Evolutionary conservation across 371 early-diverging fungal genomes (phyloP), one percentile per base, ranked within the genome.

Genomic region (Nematocida sp.): DNA sequence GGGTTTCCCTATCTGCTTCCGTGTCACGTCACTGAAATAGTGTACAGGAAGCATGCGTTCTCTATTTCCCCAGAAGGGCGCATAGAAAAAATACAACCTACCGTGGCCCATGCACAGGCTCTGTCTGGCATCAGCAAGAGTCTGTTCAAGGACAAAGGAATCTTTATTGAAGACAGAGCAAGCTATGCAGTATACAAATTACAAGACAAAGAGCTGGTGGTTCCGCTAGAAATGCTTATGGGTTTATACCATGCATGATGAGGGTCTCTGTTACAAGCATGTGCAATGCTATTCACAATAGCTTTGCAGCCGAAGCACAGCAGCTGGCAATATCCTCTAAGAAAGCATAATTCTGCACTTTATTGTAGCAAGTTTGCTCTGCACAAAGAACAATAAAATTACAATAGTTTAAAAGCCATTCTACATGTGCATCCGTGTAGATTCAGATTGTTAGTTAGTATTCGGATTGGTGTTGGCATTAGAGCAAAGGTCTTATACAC

Each of bases 1-100:
- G 57, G 57, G 41, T 56, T 56, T 27, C 57, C 57, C 13, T 56
- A 56, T 37, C 57, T 56, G 13, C 8, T 41, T 15, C 57, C 57
- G 11, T 56, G 57, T 27, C 7, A 19, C 8, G 19, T 51, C 8
- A 7, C 27, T 51, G 19, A 11, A 27, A 51, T 51, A 13, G 19
- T 15, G 8, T 51, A 51, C 19, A 51, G 32, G 52, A 51, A 51
- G 27, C 11, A 32, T 13, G 7, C 32, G 15, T 41, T 41, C 17
- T 41, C 41, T 41, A 11, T 17, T 41, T 17, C 41, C 11, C 52
- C 27, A 32, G 7, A n/a, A n/a, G n/a, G n/a, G n/a, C n/a, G 15
- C 52, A 32, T 51, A 32, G 52, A 51, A 32, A 51, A 51, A 32
- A 32, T 13, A 27, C 7, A 7, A 8, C 52, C 27, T 51, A 13